Conservation (phyloP, 225 moss, liverwort and hornwort genomes). For the Lunularia cruciata region DNA sequence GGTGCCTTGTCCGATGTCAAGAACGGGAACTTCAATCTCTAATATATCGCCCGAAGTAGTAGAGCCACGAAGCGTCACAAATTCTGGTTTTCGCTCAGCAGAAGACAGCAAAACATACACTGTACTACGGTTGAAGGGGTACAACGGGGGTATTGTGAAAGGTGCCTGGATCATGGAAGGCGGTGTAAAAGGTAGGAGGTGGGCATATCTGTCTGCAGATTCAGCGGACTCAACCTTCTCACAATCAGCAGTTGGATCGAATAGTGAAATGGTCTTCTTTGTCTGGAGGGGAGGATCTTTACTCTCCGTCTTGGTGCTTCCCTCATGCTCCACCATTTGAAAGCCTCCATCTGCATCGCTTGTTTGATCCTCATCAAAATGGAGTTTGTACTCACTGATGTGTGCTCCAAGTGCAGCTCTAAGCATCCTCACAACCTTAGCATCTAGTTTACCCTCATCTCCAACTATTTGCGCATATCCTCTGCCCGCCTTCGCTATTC, state of each 20-base stretch:
- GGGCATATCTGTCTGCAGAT: conserved; percentile 20
- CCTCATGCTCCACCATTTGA: conserved; percentile 36
- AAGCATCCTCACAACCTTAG: conserved; percentile 60
- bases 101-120: conserved; percentile 46
- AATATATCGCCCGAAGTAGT: conserved; percentile 40
- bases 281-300: conserved; percentile 14
- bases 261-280: conserved; percentile 22
- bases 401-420: conserved; percentile 47
- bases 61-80: conserved; percentile 37
- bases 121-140: conserved; percentile 42
- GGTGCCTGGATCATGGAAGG: conserved; percentile 52
- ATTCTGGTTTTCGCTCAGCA: conserved; percentile 10
- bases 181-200: conserved; percentile 24
- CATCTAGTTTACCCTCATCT: conserved; percentile 52
- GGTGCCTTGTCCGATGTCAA: conserved; percentile 13
- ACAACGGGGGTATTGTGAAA: conserved; percentile 43
- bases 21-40: conserved; percentile 38
- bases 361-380: conserved; percentile 23
- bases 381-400: conserved; percentile 37
- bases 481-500: conserved; percentile 49
- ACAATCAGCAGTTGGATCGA: background rate
- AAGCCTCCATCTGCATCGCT: conserved; percentile 24
- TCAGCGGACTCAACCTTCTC: background rate
- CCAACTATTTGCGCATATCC: conserved; percentile 55
- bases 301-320: background rate